Conservation (phyloP, 768 basidiomycete genomes). For the Russula foetens region DNA sequence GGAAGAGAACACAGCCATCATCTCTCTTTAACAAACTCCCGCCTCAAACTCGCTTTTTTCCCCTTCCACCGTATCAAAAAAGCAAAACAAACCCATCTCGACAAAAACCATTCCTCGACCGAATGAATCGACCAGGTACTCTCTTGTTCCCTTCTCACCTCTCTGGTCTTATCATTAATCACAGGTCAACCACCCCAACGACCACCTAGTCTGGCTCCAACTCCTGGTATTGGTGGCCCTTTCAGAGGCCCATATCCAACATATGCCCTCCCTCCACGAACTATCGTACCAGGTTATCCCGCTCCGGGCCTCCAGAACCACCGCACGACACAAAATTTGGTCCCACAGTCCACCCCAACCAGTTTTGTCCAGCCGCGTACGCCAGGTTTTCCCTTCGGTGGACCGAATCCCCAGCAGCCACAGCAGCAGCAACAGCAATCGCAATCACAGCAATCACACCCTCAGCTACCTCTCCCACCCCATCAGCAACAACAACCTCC, state of each 20-base stretch:
- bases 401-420: constrained; percentile 39
- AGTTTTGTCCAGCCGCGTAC: constrained; percentile 56
- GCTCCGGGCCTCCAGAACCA: constrained; percentile 44
- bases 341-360: constrained; percentile 49
- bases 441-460: constrained; percentile 26
- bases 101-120: background rate
- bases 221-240: constrained; percentile 52
- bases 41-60: background rate
- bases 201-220: constrained; percentile 65
- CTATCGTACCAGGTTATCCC: constrained; percentile 46
- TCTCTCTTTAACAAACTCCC: background rate
- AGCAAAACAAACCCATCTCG: background rate
- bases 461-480: constrained; percentile 33
- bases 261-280: constrained; percentile 57
- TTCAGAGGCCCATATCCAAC: constrained; percentile 48
- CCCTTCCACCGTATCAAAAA: background rate
- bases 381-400: constrained; percentile 57
- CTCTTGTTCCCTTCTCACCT: background rate
- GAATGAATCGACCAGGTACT: constrained; percentile 33
- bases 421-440: constrained; percentile 36
- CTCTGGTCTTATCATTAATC: constrained; percentile 14
- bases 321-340: constrained; percentile 49
- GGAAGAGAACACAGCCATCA: constrained; percentile 1
- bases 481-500: constrained; percentile 35
- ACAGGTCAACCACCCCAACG: constrained; percentile 77